Conservation (phyloP, 176 grass and related monocot species). For the Hsuehochloa calcarea region DNA sequence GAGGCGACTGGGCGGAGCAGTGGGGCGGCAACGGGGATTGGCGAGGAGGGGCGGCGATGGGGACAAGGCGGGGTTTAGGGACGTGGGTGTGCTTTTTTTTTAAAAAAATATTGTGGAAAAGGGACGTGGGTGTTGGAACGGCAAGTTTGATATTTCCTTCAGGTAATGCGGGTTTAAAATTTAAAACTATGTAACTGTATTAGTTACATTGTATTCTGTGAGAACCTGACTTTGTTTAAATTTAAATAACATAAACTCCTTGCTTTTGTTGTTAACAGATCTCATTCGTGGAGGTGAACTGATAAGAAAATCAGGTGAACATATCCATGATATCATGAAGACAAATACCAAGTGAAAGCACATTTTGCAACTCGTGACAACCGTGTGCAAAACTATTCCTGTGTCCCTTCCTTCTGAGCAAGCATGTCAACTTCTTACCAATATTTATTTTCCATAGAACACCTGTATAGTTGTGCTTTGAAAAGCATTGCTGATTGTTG, state of each 20-base stretch:
- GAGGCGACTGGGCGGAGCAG: no score
- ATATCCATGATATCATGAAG: neutral
- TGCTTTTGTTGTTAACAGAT: conserved; percentile 24
- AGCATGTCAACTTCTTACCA: neutral
- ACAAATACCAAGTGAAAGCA: neutral
- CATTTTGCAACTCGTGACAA: conserved; percentile 5
- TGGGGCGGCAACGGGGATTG: no score
- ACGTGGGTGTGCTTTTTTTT: neutral
- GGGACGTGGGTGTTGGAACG: neutral
- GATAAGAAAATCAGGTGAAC: conserved; percentile 4
- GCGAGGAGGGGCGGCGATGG: no score
- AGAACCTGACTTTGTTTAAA: neutral
- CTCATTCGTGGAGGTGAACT: neutral
- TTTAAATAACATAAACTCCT: neutral
- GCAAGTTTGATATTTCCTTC: neutral
- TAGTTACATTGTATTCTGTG: neutral
- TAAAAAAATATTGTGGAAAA: conserved; percentile 18
- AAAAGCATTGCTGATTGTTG: neutral
- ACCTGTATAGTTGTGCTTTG: neutral
- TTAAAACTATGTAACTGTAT: neutral
- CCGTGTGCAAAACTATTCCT: neutral
- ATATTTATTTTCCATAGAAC: neutral
- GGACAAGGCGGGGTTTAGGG: no score
- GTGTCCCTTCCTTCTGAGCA: neutral
- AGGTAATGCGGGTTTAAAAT: neutral